Evolutionary conservation across 495 filamentous ascomycete species (phyloP).

Genomic region (Aspergillus cavernicola): DNA sequence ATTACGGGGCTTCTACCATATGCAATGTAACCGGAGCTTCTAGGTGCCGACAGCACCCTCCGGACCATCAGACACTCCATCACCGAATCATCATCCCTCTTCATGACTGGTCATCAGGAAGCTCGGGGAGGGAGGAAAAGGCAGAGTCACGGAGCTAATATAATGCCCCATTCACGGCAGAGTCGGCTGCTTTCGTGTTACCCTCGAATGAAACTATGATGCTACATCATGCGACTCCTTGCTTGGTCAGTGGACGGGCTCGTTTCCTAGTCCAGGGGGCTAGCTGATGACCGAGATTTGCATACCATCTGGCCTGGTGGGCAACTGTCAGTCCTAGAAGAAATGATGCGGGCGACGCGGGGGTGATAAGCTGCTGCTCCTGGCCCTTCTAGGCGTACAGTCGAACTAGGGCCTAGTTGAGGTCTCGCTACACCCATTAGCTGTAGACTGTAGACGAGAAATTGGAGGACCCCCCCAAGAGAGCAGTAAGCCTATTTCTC

Average conservation of each 20-base stretch:
- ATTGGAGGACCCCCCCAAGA: not conserved
- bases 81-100: not conserved
- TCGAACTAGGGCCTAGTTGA: not conserved
- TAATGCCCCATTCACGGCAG: slow-evolving; percentile 6
- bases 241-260: not conserved
- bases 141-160: not conserved
- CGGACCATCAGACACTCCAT: not conserved
- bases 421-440: not conserved
- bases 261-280: not conserved
- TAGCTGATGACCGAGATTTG: not conserved
- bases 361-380: not conserved
- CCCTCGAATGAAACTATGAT: slow-evolving; percentile 13
- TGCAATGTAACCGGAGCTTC: slow-evolving; percentile 19
- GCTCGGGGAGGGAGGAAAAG: not conserved
- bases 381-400: not conserved
- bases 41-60: slow-evolving; percentile 2
- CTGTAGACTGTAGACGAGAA: not conserved
- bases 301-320: not conserved
- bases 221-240: slow-evolving; percentile 12
- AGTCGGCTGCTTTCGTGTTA: slow-evolving; percentile 10
- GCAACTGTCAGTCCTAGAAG: not conserved
- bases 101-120: slow-evolving; percentile 1
- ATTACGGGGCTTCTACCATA: slow-evolving; percentile 1
- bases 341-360: not conserved
- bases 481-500: not conserved